phyloP scores from a whole-genome alignment of 768 basidiomycete species.

The Suillus ampliporus region DNA sequence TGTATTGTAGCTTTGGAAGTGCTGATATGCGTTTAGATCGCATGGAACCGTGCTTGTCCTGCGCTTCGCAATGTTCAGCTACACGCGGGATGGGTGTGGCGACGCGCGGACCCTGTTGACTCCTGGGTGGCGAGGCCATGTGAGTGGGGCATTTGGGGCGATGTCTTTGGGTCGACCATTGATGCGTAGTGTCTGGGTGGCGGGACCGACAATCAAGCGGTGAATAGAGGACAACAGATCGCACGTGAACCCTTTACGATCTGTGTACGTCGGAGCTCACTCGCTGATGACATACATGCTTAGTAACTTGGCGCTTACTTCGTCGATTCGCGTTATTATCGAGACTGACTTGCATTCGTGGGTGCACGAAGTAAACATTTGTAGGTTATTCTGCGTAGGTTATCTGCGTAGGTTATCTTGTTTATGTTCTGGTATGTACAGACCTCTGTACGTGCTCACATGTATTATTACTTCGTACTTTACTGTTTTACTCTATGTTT shows the following conservation, averaged over 20 bases:
- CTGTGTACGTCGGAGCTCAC: no score
- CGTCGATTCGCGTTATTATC: no score
- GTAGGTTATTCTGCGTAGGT: background rate
- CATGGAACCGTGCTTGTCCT: conserved; percentile 50
- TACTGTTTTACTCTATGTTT: no score
- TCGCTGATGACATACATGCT: no score
- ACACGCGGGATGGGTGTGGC: conserved; percentile 45
- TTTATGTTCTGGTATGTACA: no score
- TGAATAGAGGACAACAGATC: no score
- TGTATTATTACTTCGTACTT: no score
- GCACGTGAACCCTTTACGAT: no score
- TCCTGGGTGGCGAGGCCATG: background rate
- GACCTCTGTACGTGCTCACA: no score
- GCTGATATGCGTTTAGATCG: conserved; percentile 31
- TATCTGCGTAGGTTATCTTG: background rate
- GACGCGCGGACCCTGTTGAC: conserved; percentile 27
- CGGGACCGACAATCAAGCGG: no score
- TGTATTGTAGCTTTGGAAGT: background rate
- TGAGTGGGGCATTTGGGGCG: background rate
- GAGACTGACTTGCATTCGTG: background rate
- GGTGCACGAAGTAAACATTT: background rate
- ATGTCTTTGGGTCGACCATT: background rate
- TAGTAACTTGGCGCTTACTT: no score
- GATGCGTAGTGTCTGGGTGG: no score
- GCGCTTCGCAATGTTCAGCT: conserved; percentile 48